Conservation (phyloP, 768 basidiomycete genomes). For the Phaffia australis region DNA sequence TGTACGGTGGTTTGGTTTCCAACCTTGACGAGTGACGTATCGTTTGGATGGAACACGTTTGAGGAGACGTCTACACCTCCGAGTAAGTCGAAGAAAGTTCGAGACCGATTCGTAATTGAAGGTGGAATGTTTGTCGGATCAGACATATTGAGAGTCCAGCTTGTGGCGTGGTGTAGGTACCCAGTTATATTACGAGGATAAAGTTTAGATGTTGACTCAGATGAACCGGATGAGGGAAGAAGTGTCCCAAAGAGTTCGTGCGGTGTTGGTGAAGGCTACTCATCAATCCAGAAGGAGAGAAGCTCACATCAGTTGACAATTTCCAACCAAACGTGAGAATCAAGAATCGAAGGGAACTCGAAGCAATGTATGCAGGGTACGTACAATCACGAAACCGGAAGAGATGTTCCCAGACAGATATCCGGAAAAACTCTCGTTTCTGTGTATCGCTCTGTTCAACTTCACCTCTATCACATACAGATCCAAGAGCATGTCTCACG, state of each 20-base stretch:
- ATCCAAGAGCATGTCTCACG: not conserved
- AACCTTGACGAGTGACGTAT: too few relatives aligned
- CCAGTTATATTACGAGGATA: conserved; percentile 20
- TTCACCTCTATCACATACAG: not conserved
- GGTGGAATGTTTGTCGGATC: not conserved
- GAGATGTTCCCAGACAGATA: too few relatives aligned
- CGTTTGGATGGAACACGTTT: too few relatives aligned
- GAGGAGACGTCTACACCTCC: too few relatives aligned
- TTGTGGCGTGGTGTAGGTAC: conserved; percentile 9
- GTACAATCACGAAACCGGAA: too few relatives aligned
- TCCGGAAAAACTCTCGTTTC: too few relatives aligned
- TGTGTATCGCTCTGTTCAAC: not conserved
- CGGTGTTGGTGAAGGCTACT: not conserved
- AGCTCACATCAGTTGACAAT: not conserved
- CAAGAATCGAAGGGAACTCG: too few relatives aligned
- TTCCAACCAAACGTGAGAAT: not conserved
- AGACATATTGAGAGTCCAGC: conserved; percentile 15
- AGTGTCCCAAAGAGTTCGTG: conserved; percentile 4
- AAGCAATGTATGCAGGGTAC: not conserved
- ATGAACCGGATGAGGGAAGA: not conserved
- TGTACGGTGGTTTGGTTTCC: too few relatives aligned
- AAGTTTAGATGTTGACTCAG: not conserved
- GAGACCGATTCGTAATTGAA: too few relatives aligned
- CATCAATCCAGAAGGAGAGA: not conserved
- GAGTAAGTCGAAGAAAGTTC: too few relatives aligned